Base-by-base conservation (phyloP, 495 filamentous ascomycete genomes). In the Hypoxylon cercidicola region DNA sequence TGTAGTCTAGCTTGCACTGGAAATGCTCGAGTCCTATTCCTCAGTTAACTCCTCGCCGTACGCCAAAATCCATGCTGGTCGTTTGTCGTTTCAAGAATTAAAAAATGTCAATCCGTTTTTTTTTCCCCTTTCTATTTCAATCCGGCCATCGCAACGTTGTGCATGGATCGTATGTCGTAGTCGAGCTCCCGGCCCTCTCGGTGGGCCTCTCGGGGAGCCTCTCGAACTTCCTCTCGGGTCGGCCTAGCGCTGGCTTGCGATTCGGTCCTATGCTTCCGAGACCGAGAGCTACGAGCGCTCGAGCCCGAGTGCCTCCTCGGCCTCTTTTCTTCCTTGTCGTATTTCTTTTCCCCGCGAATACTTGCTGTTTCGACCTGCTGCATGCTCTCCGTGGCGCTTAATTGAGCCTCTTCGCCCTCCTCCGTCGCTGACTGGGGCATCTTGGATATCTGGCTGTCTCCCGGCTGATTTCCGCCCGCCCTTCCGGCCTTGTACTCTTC, bases 151-250 rank as follows among this genome's bases (percentile, higher is more conserved):
- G 69, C 64, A 49, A 74, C 68, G 34, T 65, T 74, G 47, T 72
- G 71, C 71, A 74, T 71, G 11, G 71, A 74, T 57, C 65, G 62
- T 34, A 65, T n/a, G 57, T 74, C 71, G 44, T 62, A 74, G 23
- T 74, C 66, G 39, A n/a, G 7, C 7, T 63, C 62, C 19, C 53
- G 54, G 25, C 40, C 34, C 13, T 69, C 64, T 15, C 44, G 59
- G 28, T 28, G 47, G 10, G 1, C 25, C 5, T 63, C 58, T 32
- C 55, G 37, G 35, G 5, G 52, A 2, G 32, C 39, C 21, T 47
- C 41, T 34, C 49, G 51, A 44, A 12, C 8, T 13, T 21, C 21
- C 9, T 66, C 55, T 25, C 55, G 62, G 48, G 18, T 5, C 40
- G 52, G 19, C 15, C 52, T 46, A 25, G 55, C 28, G 11, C 61